Conservation (phyloP, 257 asterid species). For the Agastache rugosa region DNA sequence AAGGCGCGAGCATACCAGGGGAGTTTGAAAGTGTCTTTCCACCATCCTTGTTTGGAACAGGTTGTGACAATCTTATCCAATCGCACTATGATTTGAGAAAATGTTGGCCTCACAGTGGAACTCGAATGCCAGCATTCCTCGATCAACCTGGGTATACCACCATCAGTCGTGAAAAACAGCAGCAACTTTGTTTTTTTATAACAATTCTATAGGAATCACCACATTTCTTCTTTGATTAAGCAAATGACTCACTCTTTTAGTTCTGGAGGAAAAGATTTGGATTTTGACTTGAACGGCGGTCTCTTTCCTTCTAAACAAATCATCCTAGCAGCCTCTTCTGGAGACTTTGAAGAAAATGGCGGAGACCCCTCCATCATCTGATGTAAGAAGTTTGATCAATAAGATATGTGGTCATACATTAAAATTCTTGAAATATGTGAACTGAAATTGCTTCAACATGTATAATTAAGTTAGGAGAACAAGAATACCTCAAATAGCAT, state of each 20-base stretch:
- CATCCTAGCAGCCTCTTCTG: constrained; percentile 65
- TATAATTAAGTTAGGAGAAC: neutral
- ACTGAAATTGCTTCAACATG: neutral
- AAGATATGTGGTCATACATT: neutral
- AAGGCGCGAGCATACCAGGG: constrained; percentile 67
- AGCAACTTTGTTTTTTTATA: neutral
- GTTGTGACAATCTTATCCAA: constrained; percentile 67
- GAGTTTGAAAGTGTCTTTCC: constrained; percentile 96
- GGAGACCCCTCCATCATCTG: constrained; percentile 93
- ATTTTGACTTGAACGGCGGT: constrained; percentile 82
- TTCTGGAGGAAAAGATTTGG: constrained; percentile 74
- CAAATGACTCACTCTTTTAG: constrained; percentile 73
- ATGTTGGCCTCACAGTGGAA: constrained; percentile 60
- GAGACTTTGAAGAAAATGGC: constrained; percentile 80
- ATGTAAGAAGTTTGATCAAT: constrained; percentile 17
- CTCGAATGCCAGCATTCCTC: constrained; percentile 95
- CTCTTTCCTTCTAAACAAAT: constrained; percentile 78
- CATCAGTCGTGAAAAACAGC: constrained; percentile 16
- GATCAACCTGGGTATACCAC: constrained; percentile 60
- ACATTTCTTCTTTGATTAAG: neutral
- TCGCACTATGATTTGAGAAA: constrained; percentile 72
- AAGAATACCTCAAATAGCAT: constrained; percentile 82
- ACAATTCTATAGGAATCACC: neutral
- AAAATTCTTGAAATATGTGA: neutral
- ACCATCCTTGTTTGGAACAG: constrained; percentile 92